Conservation (phyloP, 2,329 filamentous ascomycete genomes). For the Macrophomina phaseolina region DNA sequence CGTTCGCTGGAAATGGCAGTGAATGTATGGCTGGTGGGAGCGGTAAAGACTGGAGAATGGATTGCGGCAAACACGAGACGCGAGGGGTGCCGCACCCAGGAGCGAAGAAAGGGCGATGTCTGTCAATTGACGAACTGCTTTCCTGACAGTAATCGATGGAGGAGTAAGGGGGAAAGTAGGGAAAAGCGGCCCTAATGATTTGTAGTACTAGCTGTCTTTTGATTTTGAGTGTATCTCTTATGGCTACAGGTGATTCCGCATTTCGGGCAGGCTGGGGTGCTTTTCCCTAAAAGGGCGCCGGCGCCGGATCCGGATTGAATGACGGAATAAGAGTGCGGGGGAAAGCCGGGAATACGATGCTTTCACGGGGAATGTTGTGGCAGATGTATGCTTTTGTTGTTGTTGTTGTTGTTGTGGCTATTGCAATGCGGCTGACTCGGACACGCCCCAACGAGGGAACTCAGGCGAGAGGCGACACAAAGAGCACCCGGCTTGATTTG, state of each 20-base stretch:
- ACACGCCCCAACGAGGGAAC: background rate
- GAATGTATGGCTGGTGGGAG: background rate
- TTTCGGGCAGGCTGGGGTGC: background rate
- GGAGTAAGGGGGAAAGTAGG: background rate
- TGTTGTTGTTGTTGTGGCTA: too few species aligned
- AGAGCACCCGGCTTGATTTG: background rate
- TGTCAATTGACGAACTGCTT: slow-evolving; percentile 17
- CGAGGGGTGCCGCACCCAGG: background rate
- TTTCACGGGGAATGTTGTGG: background rate
- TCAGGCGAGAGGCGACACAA: background rate
- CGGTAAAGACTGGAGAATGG: background rate
- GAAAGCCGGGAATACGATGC: background rate
- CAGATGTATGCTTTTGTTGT: too few species aligned
- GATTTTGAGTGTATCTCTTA: background rate
- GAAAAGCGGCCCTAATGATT: background rate
- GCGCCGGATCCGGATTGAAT: background rate
- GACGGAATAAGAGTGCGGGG: slow-evolving; percentile 1
- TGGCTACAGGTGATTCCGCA: background rate
- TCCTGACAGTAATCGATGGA: background rate
- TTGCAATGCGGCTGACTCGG: background rate
- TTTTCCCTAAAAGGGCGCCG: background rate
- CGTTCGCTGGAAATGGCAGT: background rate
- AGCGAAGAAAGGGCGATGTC: slow-evolving; percentile 9
- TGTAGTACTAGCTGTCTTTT: background rate
- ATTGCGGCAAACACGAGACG: background rate